Evolutionary conservation across 1,284 basidiomycete genomes (phyloP).

Genomic region (Hemileia vastatrix): DNA sequence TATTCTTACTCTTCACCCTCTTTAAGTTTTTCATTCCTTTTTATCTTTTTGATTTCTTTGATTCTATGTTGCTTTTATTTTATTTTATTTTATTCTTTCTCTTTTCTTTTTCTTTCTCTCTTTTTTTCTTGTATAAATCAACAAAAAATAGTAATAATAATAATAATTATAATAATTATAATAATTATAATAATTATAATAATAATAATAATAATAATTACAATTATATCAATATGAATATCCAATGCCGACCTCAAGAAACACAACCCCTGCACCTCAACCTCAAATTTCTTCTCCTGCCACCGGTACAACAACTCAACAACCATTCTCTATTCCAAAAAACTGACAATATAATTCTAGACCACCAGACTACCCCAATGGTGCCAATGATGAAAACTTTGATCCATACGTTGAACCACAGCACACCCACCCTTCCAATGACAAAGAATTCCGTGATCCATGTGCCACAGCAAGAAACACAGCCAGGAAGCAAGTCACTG

Average conservation of each 20-base stretch:
- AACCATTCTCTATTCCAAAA: not conserved
- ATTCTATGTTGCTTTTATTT: not conserved
- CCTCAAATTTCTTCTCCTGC: not conserved
- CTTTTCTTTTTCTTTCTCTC: constrained; percentile 2
- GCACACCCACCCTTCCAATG: no score
- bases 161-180: not conserved
- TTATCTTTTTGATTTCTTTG: not conserved
- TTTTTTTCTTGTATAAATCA: not conserved
- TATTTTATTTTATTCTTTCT: not conserved
- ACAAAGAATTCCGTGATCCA: no score
- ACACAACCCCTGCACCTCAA: not conserved
- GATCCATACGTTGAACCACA: no score
- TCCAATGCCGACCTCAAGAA: not conserved
- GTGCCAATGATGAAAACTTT: no score
- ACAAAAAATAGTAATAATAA: not conserved
- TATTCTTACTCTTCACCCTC: not conserved
- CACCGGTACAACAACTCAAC: not conserved
- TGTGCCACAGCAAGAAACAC: no score
- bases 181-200: not conserved
- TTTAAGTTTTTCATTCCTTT: not conserved
- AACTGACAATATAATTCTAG: not conserved
- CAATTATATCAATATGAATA: not conserved
- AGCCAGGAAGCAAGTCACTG: no score
- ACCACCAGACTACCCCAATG: no score
- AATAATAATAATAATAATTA: not conserved